Evolutionary conservation across 208 protist genomes (phyloP).

Genomic region (Endotrypanum monterogeii): DNA sequence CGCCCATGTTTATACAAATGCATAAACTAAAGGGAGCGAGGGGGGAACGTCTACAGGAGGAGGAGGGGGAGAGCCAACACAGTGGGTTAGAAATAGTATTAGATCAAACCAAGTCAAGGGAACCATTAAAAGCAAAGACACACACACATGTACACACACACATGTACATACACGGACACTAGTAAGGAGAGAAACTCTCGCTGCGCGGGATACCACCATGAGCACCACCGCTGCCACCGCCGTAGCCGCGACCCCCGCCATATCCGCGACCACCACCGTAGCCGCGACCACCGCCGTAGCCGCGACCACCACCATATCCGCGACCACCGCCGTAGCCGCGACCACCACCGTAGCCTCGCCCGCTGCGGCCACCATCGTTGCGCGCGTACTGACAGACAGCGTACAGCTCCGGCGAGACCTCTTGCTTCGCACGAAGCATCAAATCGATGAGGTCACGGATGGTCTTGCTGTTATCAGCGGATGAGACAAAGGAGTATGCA

Average conservation of each 20-base stretch:
- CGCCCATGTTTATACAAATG: neutral
- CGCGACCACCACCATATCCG: conserved; percentile 17
- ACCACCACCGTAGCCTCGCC: conserved; percentile 25
- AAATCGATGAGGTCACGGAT: conserved; percentile 79
- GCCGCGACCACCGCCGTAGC: conserved; percentile 28
- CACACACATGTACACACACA: neutral
- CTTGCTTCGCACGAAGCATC: conserved; percentile 63
- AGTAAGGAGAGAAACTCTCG: conserved; percentile 54
- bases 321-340: conserved; percentile 28
- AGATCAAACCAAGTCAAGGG: too few relatives aligned
- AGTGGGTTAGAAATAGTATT: too few relatives aligned
- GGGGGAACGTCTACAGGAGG: neutral
- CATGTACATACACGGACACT: conserved; percentile 9
- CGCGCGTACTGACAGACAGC: conserved; percentile 41
- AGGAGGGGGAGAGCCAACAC: neutral
- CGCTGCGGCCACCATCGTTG: conserved; percentile 35
- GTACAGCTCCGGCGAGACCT: conserved; percentile 70
- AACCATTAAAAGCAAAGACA: too few relatives aligned
- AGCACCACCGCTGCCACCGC: conserved; percentile 25
- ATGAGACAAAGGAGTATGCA: conserved; percentile 87
- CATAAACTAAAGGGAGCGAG: neutral
- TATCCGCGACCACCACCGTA: conserved; percentile 21
- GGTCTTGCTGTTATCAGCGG: conserved; percentile 69
- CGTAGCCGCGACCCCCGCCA: conserved; percentile 19
- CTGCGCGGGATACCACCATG: conserved; percentile 9